Evolutionary conservation across 192 early-diverging fungal species (phyloP), one percentile per base, ranked within the genome.

Genomic region (Coemansia sp.): DNA sequence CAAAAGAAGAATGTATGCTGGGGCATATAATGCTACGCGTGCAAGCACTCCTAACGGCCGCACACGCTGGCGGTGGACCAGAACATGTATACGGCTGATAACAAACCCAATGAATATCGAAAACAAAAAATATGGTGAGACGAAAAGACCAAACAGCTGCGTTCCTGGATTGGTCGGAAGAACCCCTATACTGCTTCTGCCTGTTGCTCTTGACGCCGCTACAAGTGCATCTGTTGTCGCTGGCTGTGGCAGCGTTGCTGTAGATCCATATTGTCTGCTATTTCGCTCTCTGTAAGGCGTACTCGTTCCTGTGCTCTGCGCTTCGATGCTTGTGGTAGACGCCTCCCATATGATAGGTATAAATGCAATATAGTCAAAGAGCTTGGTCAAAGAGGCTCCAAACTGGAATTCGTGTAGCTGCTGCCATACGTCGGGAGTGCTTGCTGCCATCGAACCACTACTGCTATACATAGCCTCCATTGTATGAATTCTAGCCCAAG

Each of bases 1-100:
- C 37, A 59, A 21, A 57, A 81, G 28, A 58, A 81, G 51, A 12
- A 66, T 6, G 10, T 63, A 59, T 35, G 43, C 66, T 6, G 79
- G 79, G 26, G 58, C 18, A n/a, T 76, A 73, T 28, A 81, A 46
- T 16, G 70, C 74, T 18, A 76, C 45, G 12, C 79, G 69, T 21
- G 61, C 70, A 42, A 37, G 45, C 21, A 37, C 25, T 0, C 64
- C 69, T 34, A 81, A 55, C 16, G 79, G 64, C 48, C 79, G 69
- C 56, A 81, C 67, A 3, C 70, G 73, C 64, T 67, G 79, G 34
- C 79, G 61, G 26, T 71, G 70, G 28, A 81, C 79, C 35, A 81
- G 70, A 46, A 76, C 70, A 49, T 81, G 79, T 25, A 81, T 70
- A 34, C 79, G 66, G 61, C 74, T 81, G 43, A 81, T 72, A 21